Conservation (phyloP, 805 yeast genomes). For the Candida glaebosa region DNA sequence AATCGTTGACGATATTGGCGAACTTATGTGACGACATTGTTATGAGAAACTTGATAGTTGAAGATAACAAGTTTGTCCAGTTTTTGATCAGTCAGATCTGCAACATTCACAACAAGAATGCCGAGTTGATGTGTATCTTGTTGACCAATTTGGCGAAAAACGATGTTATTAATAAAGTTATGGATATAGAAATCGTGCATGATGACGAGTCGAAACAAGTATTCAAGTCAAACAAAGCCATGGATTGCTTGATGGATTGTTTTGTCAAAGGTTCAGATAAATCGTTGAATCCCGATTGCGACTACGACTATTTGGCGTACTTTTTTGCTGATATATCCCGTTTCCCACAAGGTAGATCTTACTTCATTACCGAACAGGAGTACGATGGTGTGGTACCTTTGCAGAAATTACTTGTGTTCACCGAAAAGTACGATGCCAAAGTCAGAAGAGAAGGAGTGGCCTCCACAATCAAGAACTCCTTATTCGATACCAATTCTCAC, state of each 20-base stretch:
- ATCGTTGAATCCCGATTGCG: slow-evolving; percentile 65
- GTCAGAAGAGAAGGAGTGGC: slow-evolving; percentile 90
- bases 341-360: slow-evolving; percentile 66
- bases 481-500: slow-evolving; percentile 78
- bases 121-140: slow-evolving; percentile 80
- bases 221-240: slow-evolving; percentile 54
- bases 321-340: slow-evolving; percentile 90
- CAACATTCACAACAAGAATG: slow-evolving; percentile 57
- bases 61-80: slow-evolving; percentile 55
- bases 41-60: slow-evolving; percentile 62
- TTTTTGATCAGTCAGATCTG: slow-evolving; percentile 48
- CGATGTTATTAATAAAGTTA: slow-evolving; percentile 54
- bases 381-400: slow-evolving; percentile 78
- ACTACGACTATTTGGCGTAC: slow-evolving; percentile 78
- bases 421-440: slow-evolving; percentile 73
- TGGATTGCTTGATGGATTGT: slow-evolving; percentile 84
- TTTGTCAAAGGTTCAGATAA: slow-evolving; percentile 82
- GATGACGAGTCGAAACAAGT: slow-evolving; percentile 37
- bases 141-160: slow-evolving; percentile 83
- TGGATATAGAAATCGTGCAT: slow-evolving; percentile 34
- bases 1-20: slow-evolving; percentile 74
- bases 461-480: slow-evolving; percentile 83
- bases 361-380: slow-evolving; percentile 66
- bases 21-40: slow-evolving; percentile 72
- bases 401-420: slow-evolving; percentile 76